Evolutionary conservation across 139 green algal species (phyloP).

Genomic region (Haematococcus lacustris): DNA sequence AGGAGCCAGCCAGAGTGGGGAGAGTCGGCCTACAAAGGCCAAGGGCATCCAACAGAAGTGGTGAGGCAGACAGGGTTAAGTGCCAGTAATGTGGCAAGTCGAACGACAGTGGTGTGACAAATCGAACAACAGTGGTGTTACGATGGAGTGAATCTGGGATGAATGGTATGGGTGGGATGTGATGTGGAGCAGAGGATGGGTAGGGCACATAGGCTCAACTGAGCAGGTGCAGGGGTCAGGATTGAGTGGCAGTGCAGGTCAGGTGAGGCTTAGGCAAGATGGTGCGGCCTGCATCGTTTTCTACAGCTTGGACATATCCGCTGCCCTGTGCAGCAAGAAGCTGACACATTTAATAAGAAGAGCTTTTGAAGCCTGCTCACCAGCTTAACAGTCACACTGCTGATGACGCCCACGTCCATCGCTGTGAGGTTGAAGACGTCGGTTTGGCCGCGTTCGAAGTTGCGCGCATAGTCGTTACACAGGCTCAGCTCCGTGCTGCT

Average conservation of each 20-base stretch:
- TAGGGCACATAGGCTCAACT: background rate
- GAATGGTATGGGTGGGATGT: too few species aligned
- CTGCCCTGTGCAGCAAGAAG: background rate
- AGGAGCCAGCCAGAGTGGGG: conserved; percentile 6
- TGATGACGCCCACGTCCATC: background rate
- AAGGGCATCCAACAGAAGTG: background rate
- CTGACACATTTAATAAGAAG: too few species aligned
- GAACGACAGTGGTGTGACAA: too few species aligned
- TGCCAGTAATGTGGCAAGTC: background rate
- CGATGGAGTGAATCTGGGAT: background rate
- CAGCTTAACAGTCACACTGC: background rate
- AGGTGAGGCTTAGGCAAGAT: background rate
- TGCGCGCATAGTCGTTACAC: background rate
- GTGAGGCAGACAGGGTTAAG: background rate
- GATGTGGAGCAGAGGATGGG: background rate
- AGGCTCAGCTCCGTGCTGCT: background rate
- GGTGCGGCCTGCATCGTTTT: too few species aligned
- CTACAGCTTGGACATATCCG: too few species aligned
- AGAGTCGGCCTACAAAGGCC: background rate
- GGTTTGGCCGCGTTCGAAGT: conserved; percentile 6
- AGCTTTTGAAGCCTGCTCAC: background rate
- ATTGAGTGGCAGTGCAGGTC: background rate
- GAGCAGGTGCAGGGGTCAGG: background rate
- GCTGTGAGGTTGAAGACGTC: conserved; percentile 3
- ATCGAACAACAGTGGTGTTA: too few species aligned